Conservation (phyloP, 345 rosid species). For the Gossypium bickii region DNA sequence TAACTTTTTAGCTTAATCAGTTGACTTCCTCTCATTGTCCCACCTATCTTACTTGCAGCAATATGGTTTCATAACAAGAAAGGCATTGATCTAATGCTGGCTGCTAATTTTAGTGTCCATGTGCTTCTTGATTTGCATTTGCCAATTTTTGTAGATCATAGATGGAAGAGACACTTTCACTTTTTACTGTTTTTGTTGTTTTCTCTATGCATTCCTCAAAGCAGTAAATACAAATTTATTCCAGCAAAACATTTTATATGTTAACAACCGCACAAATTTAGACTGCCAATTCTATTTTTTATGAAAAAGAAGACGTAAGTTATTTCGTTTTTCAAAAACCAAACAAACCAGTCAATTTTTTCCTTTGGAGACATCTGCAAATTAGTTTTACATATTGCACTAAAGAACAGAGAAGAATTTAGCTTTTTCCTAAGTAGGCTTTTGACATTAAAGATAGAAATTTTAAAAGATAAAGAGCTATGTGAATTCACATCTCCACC, state of each 20-base stretch:
- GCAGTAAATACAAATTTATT: neutral
- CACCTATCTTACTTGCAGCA: neutral
- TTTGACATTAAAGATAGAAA: neutral
- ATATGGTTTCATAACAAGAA: neutral
- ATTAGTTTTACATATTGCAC: neutral
- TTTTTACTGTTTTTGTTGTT: neutral
- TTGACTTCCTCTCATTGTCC: neutral
- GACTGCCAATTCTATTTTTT: neutral
- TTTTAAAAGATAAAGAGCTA: neutral
- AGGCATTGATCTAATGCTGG: neutral
- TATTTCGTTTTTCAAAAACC: neutral
- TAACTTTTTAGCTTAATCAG: neutral
- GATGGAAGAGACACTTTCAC: neutral
- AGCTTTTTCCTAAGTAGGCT: neutral
- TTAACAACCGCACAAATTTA: neutral
- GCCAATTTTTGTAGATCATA: too few relatives aligned
- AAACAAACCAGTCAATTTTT: neutral
- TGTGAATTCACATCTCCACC: neutral
- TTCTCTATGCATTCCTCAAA: neutral
- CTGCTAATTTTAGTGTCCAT: too few relatives aligned
- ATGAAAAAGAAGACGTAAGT: neutral
- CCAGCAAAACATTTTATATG: neutral
- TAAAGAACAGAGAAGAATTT: neutral
- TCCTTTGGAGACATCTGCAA: too few relatives aligned
- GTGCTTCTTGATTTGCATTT: too few relatives aligned